These are phyloP conservation scores for Sporobolomyces phaffii DNA, from an alignment of 768 basidiomycete genomes.

Conservation along the genomic window DNA sequence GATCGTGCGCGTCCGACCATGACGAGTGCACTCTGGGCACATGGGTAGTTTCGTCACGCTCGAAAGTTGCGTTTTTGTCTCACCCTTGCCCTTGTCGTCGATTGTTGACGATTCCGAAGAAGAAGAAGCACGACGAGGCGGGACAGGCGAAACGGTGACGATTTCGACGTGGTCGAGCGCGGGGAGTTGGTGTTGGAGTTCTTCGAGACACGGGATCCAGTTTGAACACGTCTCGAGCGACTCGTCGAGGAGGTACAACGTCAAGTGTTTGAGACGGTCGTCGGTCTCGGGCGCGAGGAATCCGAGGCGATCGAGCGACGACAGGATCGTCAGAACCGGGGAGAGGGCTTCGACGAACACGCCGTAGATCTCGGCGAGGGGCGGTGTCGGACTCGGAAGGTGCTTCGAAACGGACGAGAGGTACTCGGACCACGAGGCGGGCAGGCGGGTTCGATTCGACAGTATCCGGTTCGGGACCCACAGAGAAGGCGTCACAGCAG, in stretches of 20 bases:
- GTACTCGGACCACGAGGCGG: slow-evolving; percentile 12
- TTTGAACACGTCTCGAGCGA: slow-evolving; percentile 3
- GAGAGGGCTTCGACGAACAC: slow-evolving; percentile 24
- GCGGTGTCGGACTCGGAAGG: not conserved
- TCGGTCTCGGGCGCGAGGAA: not conserved
- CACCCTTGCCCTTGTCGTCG: not conserved
- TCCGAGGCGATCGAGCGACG: slow-evolving; percentile 1
- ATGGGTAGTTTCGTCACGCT: slow-evolving; percentile 3
- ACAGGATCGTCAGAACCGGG: slow-evolving; percentile 20
- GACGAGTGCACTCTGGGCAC: not conserved
- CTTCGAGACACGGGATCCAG: slow-evolving; percentile 7
- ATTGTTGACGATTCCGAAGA: not conserved
- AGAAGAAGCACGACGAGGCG: not conserved
- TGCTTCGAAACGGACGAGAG: not conserved
- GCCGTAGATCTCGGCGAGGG: slow-evolving; percentile 21
- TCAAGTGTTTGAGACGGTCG: too few species aligned
- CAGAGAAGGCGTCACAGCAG: not conserved
- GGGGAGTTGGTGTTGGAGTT: slow-evolving; percentile 17
- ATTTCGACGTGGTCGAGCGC: not conserved
- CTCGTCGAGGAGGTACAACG: slow-evolving; percentile 11
- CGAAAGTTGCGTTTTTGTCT: not conserved
- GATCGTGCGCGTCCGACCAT: not conserved
- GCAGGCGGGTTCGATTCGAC: not conserved
- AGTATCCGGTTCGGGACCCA: slow-evolving; percentile 23
- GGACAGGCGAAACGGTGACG: slow-evolving; percentile 14